Base-by-base conservation (phyloP, 305 asterid genomes). In the Solanum hybrid region DNA sequence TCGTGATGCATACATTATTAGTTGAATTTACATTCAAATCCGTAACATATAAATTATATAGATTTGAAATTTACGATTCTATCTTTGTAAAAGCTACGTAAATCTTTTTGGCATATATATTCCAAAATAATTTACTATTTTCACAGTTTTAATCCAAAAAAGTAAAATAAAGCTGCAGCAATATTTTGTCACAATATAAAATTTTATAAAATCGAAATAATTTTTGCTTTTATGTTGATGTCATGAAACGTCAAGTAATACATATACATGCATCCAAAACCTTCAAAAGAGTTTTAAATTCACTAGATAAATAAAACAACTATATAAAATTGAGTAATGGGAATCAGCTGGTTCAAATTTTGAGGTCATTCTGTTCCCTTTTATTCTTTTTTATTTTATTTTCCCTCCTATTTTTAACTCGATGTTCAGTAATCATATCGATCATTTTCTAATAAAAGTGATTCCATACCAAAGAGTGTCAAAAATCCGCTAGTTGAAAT, bases 291-390 rank as follows among this genome's bases (percentile, higher is more conserved):
- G 7, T 26, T 38, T 79, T 77, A n/a, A 24, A 80, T 80, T 80
- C 34, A n/a, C 27, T 37, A n/a, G 4, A 14, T 73, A 27, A 6
- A 73, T 57, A 32, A 32, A 77, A 77, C 5, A 61, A 20, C 1
- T 57, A 11, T 79, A 20, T n/a, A 80, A 22, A n/a, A 36, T 37
- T 37, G 11, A 79, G 61, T 37, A 37, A 80, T 80, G 86, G 86
- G 86, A 80, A 24, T 80, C 86, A 80, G 34, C 33, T 80, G 86
- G 86, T 80, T 37, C 86, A 80, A 80, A 80, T 24, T 37, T 80
- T 80, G 33, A 37, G 86, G 86, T 38, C 65, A 80, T 80, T 37
- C 17, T 5, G 17, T 34, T 2, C 1, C 14, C 10, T 77, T 77
- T 15, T 32, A 14, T 32, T 20, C 34, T 4, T 61, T 20, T 61